Conservation (phyloP, 768 basidiomycete genomes). For the Lactarius trivialis region DNA sequence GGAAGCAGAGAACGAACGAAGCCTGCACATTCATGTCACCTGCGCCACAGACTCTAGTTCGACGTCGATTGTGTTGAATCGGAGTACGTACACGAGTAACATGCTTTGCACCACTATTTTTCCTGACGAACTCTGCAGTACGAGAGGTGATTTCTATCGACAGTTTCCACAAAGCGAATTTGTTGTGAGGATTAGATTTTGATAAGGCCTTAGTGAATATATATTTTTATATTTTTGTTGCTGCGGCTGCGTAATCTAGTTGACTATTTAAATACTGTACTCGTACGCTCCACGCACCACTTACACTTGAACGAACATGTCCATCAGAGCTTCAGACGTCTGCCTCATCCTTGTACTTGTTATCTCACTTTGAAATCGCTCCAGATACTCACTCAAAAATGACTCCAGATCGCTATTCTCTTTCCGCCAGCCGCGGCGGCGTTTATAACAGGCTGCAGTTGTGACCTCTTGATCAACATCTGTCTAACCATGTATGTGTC, state of each 20-base stretch:
- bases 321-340: slow-evolving; percentile 60
- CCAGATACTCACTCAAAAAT: background rate
- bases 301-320: slow-evolving; percentile 28
- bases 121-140: slow-evolving; percentile 23
- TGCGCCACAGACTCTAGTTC: slow-evolving; percentile 50
- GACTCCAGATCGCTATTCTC: slow-evolving; percentile 59
- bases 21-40: slow-evolving; percentile 48
- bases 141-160: slow-evolving; percentile 26
- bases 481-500: slow-evolving; percentile 60
- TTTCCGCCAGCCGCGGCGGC: slow-evolving; percentile 78
- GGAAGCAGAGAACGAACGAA: slow-evolving; percentile 41
- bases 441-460: slow-evolving; percentile 76
- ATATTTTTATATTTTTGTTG: background rate
- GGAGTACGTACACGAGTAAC: slow-evolving; percentile 34
- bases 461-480: slow-evolving; percentile 83
- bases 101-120: background rate
- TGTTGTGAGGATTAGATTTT: slow-evolving; percentile 20
- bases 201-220: background rate
- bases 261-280: background rate
- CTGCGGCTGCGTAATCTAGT: background rate
- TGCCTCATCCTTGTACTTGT: slow-evolving; percentile 66
- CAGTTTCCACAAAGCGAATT: slow-evolving; percentile 24
- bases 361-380: background rate
- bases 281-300: background rate
- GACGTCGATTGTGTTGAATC: slow-evolving; percentile 41